Conservation (phyloP, 2,329 filamentous ascomycete species). For the Trichoderma lentiforme region DNA sequence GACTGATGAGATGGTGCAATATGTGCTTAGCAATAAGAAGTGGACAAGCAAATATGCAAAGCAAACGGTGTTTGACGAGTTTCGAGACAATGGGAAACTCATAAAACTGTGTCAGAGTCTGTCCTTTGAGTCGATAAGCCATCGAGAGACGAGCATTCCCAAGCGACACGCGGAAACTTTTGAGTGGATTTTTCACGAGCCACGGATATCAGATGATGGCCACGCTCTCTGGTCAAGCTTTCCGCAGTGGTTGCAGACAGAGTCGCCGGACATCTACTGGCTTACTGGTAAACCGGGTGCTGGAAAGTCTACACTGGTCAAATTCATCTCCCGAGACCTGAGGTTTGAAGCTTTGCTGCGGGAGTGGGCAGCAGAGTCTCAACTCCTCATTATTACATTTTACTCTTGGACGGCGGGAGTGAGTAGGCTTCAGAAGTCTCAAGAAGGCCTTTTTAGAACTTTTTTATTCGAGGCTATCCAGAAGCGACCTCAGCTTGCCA, state of each 20-base stretch:
- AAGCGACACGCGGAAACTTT: background rate
- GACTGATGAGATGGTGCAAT: background rate
- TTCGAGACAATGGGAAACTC: rapidly evolving
- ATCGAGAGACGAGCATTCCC: background rate
- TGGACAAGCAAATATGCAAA: background rate
- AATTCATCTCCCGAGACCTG: background rate
- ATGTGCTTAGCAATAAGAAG: background rate
- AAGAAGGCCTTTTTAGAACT: background rate
- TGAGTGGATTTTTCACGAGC: background rate
- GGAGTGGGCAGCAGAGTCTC: background rate
- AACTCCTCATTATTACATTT: background rate
- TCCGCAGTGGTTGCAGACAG: background rate
- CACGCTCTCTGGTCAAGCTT: background rate
- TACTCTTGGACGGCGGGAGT: background rate
- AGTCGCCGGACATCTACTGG: background rate
- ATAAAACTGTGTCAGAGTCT: background rate
- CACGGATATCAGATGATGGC: background rate
- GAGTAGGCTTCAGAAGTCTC: background rate
- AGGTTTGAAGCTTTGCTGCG: background rate
- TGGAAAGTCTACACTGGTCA: background rate
- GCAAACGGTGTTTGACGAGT: background rate
- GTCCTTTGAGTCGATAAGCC: background rate
- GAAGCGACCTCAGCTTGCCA: background rate
- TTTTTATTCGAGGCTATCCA: background rate
- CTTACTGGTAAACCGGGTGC: background rate